Percentiles rank a stretch among this genome's conserved stretches.
These are phyloP conservation scores for Fomitopsis pulvina DNA, from an alignment of 768 basidiomycete genomes.

Conservation along the genomic window DNA sequence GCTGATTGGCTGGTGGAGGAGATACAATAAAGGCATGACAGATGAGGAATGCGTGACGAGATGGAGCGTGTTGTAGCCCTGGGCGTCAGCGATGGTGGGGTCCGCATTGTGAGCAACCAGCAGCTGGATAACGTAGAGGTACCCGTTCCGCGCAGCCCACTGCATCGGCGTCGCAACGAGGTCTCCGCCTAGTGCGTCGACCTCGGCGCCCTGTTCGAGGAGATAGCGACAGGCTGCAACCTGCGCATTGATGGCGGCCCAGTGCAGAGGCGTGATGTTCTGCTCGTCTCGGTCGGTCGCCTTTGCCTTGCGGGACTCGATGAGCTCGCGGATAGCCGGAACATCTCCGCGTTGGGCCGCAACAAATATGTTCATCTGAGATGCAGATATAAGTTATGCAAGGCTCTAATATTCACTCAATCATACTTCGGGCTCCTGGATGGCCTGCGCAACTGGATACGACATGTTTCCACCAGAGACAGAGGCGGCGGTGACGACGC, in stretches of 20 bases:
- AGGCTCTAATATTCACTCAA: conserved; percentile 2
- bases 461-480: conserved; percentile 42
- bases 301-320: conserved; percentile 63
- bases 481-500: conserved; percentile 30
- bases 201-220: conserved; percentile 88
- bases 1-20: conserved; percentile 88
- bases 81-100: conserved; percentile 84
- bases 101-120: conserved; percentile 88
- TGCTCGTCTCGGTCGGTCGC: conserved; percentile 81
- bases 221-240: conserved; percentile 82
- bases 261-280: conserved; percentile 93
- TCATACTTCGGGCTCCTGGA: conserved; percentile 35
- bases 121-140: conserved; percentile 91
- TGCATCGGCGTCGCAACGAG: conserved; percentile 92
- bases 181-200: conserved; percentile 93
- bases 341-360: conserved; percentile 88
- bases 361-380: conserved; percentile 63
- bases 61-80: conserved; percentile 95
- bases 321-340: conserved; percentile 49
- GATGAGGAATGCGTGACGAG: conserved; percentile 91
- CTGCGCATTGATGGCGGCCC: conserved; percentile 98
- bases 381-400: neutral
- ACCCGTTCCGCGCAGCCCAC: conserved; percentile 97
- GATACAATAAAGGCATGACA: conserved; percentile 90
- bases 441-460: conserved; percentile 32